A percentile compares a stretch with the other conserved stretches of the same genome.
These are phyloP conservation scores for Lunasporangiospora selenospora DNA, from an alignment of 192 early-diverging fungal species.

Conservation along the genomic window DNA sequence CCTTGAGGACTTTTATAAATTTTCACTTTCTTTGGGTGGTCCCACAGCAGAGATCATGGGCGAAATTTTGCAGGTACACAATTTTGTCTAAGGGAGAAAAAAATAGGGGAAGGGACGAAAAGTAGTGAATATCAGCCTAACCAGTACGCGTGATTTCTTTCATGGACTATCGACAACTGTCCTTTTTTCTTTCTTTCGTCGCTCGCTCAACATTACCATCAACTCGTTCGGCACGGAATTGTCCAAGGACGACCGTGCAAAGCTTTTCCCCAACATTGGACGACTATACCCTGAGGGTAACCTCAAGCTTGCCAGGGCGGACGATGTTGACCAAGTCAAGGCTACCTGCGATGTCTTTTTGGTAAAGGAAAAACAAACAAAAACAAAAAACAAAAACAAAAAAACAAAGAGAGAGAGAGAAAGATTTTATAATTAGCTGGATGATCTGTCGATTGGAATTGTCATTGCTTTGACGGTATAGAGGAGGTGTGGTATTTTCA, in stretches of 20 bases:
- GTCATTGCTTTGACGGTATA: too few species aligned
- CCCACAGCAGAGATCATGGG: slow-evolving; percentile 93
- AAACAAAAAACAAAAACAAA: too few species aligned
- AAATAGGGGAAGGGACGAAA: background rate
- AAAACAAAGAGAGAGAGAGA: too few species aligned
- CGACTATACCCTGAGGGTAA: slow-evolving; percentile 94
- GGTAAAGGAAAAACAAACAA: slow-evolving; percentile 56
- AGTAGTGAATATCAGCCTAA: background rate
- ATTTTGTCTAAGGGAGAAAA: too few species aligned
- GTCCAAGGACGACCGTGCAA: slow-evolving; percentile 94
- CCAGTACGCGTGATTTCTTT: too few species aligned
- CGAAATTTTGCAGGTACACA: slow-evolving; percentile 82
- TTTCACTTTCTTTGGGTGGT: slow-evolving; percentile 74
- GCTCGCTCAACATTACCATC: slow-evolving; percentile 98
- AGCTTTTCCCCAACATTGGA: slow-evolving; percentile 92
- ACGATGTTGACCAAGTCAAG: slow-evolving; percentile 97
- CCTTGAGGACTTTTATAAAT: slow-evolving; percentile 96
- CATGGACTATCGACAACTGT: too few species aligned
- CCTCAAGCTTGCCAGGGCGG: slow-evolving; percentile 79
- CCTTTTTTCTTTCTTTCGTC: too few species aligned
- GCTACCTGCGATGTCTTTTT: slow-evolving; percentile 79
- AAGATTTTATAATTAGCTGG: too few species aligned
- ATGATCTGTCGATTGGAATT: too few species aligned
- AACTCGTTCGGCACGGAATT: slow-evolving; percentile 99
- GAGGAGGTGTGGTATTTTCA: too few species aligned